Base-by-base conservation (phyloP, 2,329 filamentous ascomycete species). In the Botrytis cinerea region DNA sequence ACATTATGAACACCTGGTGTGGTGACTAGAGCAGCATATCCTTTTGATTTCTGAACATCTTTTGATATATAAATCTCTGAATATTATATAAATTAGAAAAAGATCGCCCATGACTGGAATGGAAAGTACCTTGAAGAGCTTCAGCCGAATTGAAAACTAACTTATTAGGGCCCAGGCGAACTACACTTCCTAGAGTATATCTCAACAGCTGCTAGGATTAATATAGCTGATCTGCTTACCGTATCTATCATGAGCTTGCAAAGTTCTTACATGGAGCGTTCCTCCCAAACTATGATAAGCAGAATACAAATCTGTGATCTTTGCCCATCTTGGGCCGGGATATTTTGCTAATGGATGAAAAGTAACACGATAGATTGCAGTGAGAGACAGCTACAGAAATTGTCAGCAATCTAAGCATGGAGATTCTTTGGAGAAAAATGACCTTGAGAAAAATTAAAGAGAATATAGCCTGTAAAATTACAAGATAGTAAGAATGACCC, bases 31-130 rank as follows among this genome's bases (percentile, higher is more conserved):
- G 25, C 10, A n/a, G 25, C 25, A n/a, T n/a, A 51, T n/a, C 48
- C 25, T n/a, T 51, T n/a, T 0, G 48, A 51, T 51, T 51, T 51
- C n/a, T 51, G 4, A n/a, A 51, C 25, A n/a, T n/a, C n/a, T 51
- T 51, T 51, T 4, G 10, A n/a, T 51, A 22, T 6, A 14, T 51
- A n/a, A 14, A 51, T 51, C 0, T 7, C 48, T 51, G 48, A n/a
- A 14, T 12, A 25, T n/a, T 22, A n/a, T 51, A 10, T 45, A 4
- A 14, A n/a, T 51, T 14, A 51, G 25, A 51, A n/a, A 14, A 48
- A 2, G 10, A n/a, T n/a, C 1, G 1, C 12, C 2, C 25, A 51
- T 51, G 4, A 14, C 1, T 14, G 4, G 10, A n/a, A 14, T 14
- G 22, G 4, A 10, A 51, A n/a, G 4, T 51, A 51, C 48, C 48